A percentile compares a stretch with the other conserved stretches of the same genome.
Evolutionary conservation across 2,329 filamentous ascomycete species (phyloP).

Genomic region (Sporothrix euskadiensis): DNA sequence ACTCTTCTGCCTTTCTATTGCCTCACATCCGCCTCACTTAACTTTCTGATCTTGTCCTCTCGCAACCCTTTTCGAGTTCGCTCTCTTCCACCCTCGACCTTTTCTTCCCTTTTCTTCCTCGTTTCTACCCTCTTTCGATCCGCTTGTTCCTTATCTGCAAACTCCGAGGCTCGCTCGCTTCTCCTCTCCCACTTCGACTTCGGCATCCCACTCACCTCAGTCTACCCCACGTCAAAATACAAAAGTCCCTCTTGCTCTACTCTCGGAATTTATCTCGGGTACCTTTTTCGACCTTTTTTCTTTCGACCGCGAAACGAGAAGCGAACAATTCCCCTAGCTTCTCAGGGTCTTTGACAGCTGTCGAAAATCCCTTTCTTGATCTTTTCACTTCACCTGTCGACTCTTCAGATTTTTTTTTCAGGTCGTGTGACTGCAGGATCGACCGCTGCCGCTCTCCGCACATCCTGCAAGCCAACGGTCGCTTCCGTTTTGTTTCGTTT

Average conservation of each 20-base stretch:
- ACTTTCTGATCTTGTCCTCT: background rate
- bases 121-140: background rate
- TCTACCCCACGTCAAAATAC: slow-evolving; percentile 3
- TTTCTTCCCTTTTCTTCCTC: background rate
- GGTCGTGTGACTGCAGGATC: slow-evolving; percentile 18
- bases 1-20: background rate
- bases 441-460: slow-evolving; percentile 18
- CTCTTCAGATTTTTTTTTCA: background rate
- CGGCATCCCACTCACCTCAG: background rate
- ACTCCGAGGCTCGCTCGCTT: background rate
- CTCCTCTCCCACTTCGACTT: background rate
- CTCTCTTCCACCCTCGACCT: background rate
- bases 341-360: background rate
- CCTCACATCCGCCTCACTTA: background rate
- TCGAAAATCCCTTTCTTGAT: background rate
- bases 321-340: background rate
- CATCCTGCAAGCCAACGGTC: background rate
- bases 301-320: background rate
- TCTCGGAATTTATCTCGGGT: background rate
- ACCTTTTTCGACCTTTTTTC: background rate
- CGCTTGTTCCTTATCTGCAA: background rate
- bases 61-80: background rate
- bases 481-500: slow-evolving; percentile 6
- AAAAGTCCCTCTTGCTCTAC: background rate
- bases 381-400: background rate